Evolutionary conservation across 208 protist genomes (phyloP).

Genomic region (Tritrichomonas foetus): DNA sequence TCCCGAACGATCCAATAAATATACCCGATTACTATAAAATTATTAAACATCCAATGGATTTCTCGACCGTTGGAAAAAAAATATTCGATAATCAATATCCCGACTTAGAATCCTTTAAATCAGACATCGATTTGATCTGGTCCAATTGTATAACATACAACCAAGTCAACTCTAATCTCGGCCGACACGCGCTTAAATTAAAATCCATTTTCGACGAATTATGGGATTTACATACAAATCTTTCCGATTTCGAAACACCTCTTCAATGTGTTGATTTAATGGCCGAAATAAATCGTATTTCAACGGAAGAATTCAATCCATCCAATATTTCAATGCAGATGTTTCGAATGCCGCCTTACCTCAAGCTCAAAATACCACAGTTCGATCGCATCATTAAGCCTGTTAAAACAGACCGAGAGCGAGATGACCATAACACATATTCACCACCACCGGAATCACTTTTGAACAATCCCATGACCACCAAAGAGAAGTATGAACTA

Average conservation of each 20-base stretch:
- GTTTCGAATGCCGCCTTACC: not conserved
- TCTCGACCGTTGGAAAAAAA: not conserved
- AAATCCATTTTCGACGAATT: not conserved
- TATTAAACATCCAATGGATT: not conserved
- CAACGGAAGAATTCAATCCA: not conserved
- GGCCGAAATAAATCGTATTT: not conserved
- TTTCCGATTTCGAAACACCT: not conserved
- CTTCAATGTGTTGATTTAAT: not conserved
- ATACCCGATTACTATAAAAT: not conserved
- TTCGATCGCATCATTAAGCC: not conserved
- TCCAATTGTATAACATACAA: not conserved
- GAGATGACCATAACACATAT: not conserved
- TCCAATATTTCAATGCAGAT: not conserved
- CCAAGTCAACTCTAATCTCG: not conserved
- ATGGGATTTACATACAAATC: not conserved
- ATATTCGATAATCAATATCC: not conserved
- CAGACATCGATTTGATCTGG: conserved; percentile 14
- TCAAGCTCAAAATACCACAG: not conserved
- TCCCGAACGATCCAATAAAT: not conserved
- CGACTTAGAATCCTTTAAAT: not conserved
- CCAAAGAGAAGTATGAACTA: not conserved
- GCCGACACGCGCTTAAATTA: not conserved
- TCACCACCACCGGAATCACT: not conserved
- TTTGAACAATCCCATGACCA: not conserved
- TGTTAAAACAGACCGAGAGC: not conserved